Conservation (phyloP, 2,329 filamentous ascomycete genomes). For the Paracamarosporium sp. region DNA sequence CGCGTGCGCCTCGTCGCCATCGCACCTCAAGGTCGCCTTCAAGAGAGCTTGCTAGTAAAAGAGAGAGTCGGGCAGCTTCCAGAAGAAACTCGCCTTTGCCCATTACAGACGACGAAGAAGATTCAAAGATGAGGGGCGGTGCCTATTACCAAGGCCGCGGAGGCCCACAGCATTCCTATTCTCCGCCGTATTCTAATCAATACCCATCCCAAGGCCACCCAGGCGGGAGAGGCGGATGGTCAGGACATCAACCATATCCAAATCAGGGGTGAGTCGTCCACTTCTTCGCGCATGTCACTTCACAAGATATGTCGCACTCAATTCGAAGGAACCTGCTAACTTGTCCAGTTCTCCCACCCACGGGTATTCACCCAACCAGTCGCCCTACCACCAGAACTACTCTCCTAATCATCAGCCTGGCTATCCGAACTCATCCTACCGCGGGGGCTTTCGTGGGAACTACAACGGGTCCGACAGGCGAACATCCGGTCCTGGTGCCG, state of each 20-base stretch:
- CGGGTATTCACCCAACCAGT: conserved; percentile 64
- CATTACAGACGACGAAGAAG: conserved; percentile 33
- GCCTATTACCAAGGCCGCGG: conserved; percentile 46
- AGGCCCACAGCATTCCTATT: conserved; percentile 60
- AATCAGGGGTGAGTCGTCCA: conserved; percentile 57
- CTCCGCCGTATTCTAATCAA: conserved; percentile 67
- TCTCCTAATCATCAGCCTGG: conserved; percentile 54
- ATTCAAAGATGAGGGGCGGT: conserved; percentile 42
- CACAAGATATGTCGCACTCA: neutral
- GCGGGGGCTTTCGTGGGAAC: conserved; percentile 65
- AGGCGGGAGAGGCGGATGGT: conserved; percentile 61
- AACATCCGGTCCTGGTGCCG: conserved; percentile 52
- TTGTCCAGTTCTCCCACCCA: conserved; percentile 50
- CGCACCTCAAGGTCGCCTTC: conserved; percentile 40
- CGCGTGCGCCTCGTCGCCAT: conserved; percentile 31
- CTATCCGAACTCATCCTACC: conserved; percentile 54
- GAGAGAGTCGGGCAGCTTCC: conserved; percentile 27
- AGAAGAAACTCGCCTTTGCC: conserved; percentile 35
- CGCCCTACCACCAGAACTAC: conserved; percentile 59
- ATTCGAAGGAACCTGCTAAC: neutral
- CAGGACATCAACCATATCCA: conserved; percentile 53
- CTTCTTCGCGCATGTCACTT: neutral
- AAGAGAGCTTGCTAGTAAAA: conserved; percentile 16
- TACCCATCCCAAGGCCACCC: conserved; percentile 68
- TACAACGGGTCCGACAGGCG: conserved; percentile 56